Evolutionary conservation across 257 asterid genomes (phyloP).

Genomic region (Ligustrum vulgare): DNA sequence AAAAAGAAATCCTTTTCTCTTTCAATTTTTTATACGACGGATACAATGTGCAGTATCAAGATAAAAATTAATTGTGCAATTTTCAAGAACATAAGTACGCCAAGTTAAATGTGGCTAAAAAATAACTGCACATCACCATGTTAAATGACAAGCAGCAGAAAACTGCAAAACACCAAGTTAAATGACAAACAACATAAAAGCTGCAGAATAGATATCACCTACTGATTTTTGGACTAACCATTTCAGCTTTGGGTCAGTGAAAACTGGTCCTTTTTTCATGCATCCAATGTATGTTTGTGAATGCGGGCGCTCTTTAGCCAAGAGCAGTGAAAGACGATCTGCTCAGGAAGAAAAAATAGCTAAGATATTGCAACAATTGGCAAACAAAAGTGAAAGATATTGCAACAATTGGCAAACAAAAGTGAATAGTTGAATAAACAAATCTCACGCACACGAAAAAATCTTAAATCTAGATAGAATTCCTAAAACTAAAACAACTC

Average conservation of each 20-base stretch:
- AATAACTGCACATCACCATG: background rate
- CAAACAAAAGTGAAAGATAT: conserved; percentile 19
- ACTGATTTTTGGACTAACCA: conserved; percentile 57
- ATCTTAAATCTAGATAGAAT: conserved; percentile 4
- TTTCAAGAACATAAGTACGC: background rate
- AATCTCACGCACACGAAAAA: background rate
- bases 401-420: conserved; percentile 5
- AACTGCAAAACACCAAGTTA: background rate
- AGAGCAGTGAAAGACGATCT: conserved; percentile 93
- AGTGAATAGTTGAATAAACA: conserved; percentile 13
- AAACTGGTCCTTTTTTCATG: conserved; percentile 96
- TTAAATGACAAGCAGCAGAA: background rate
- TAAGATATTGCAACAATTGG: conserved; percentile 16
- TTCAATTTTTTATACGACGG: background rate
- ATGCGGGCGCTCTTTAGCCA: conserved; percentile 94
- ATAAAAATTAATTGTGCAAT: background rate
- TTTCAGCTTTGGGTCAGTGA: conserved; percentile 90
- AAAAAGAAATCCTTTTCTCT: background rate
- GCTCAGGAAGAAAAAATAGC: conserved; percentile 28
- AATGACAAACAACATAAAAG: background rate
- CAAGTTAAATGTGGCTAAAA: background rate
- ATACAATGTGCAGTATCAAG: background rate
- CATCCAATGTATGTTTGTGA: conserved; percentile 97
- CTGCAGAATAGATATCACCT: conserved; percentile 8
- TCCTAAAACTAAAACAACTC: conserved; percentile 22